Percentiles rank a stretch among this genome's conserved stretches.
Conservation (phyloP, 352 stramenopile genomes). For the Globisporangium viniferum region DNA sequence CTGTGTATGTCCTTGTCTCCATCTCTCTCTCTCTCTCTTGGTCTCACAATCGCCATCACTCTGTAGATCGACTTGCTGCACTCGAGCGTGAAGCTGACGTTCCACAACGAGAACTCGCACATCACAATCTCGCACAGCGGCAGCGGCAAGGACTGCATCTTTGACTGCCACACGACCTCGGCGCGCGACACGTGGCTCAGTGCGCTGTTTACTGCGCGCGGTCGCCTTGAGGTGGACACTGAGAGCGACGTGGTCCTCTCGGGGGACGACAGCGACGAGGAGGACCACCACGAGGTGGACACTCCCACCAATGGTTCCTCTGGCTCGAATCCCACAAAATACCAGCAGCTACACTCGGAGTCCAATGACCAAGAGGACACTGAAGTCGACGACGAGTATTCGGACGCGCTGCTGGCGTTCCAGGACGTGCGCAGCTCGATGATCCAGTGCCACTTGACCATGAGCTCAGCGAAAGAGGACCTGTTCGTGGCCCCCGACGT, state of each 20-base stretch:
- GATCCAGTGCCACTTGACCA: slow-evolving; percentile 51
- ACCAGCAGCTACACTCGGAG: slow-evolving; percentile 1
- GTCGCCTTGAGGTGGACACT: slow-evolving; percentile 30
- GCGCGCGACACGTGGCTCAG: slow-evolving; percentile 63
- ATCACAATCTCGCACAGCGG: slow-evolving; percentile 40
- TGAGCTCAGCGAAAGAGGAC: slow-evolving; percentile 34
- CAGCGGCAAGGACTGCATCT: slow-evolving; percentile 27
- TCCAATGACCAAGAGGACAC: slow-evolving; percentile 18
- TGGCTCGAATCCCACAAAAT: slow-evolving; percentile 9
- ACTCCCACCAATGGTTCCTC: background rate
- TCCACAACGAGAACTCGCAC: slow-evolving; percentile 56
- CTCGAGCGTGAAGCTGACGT: slow-evolving; percentile 47
- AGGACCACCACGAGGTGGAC: slow-evolving; percentile 8
- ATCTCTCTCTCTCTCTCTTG: background rate
- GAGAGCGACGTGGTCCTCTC: slow-evolving; percentile 46
- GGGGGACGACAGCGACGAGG: slow-evolving; percentile 34
- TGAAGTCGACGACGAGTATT: slow-evolving; percentile 37
- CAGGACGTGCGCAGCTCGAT: slow-evolving; percentile 66
- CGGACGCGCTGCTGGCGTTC: slow-evolving; percentile 50
- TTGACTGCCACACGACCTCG: slow-evolving; percentile 45
- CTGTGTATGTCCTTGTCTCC: too few relatives aligned
- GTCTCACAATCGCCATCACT: background rate
- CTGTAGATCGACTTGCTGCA: slow-evolving; percentile 55
- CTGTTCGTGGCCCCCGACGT: slow-evolving; percentile 18
- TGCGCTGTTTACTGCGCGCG: slow-evolving; percentile 51